Base-by-base conservation (phyloP, 2,329 filamentous ascomycete species). In the Botrytis squamosa region DNA sequence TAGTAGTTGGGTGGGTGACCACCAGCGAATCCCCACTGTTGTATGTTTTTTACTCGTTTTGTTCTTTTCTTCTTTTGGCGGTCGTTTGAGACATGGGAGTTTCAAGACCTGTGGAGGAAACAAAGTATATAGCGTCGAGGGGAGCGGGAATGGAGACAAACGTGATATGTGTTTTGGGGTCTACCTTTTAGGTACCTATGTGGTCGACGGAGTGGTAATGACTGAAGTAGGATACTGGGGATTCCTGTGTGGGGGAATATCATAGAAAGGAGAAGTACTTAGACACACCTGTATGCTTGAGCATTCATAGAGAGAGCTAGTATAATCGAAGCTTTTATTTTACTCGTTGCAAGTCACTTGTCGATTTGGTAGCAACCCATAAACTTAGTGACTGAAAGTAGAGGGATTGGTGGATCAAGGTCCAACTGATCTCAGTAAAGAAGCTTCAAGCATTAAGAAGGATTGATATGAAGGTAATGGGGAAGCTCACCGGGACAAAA, bases 1-100 rank as follows among this genome's bases (percentile, higher is more conserved):
- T 68, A 68, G 65, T 68, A 68, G 65, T 68, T 68, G 65, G 65
- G 65, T 68, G 65, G 65, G 65, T 55, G 65, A 68, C 65, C 65
- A 68, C 65, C 65, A 68, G 65, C 65, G 65, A 55, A 68, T 68
- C 65, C 65, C 38, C 36, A 49, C 65, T 68, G 46, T 68, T 55
- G 65, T 68, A 68, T 68, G 46, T 68, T 42, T 16, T 16, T 33
- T 2, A 0, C 5, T 1, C 1, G 2, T 42, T 9, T 12, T 65
- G 40, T n/a, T 7, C 20, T 6, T 8, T 22, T 25, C 6, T 40
- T 1, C 18, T 16, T 22, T 4, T 9, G 8, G 6, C 25, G 36
- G 2, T n/a, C 5, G 52, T 40, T 1, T 38, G 22, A 22, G 12
- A 40, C 3, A 38, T 14, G 4, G n/a, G 10, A 14, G 10, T 22